Base-by-base conservation (phyloP, 176 grass and related monocot genomes). In the Musa schizocarpa region DNA sequence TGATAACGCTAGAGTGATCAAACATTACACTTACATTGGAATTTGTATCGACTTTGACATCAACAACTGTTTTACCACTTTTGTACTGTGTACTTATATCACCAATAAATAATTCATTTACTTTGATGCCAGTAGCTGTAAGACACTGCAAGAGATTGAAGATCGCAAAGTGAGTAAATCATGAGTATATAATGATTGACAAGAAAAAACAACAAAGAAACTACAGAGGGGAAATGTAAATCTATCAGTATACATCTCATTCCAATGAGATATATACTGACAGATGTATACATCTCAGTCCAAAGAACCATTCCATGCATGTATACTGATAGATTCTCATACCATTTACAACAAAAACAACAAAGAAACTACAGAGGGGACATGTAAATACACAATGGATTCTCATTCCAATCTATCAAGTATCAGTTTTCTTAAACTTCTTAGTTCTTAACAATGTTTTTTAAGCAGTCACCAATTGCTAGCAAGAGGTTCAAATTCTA, bases 1-100 rank as follows among this genome's bases (percentile, higher is more conserved):
- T 43, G 34, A 43, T 43, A 43, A 43, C 0, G 34, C 4, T 43
- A 43, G 0, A 43, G 34, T 55, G 43, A 65, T 69, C 14, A 11
- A 50, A 8, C 9, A 43, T 24, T 49, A 11, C 49, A 21, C 74
- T 81, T 79, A 93, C 92, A 78, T 77, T 84, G 51, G 92, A 96
- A 82, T 89, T 86, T 23, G 76, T 83, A 78, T 96, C 92, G 72
- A 96, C 74, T 87, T 82, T 86, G 68, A 92, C 75, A 87, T 96
- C 87, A 85, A 96, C 78, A 55, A 78, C 83, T 3, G 87, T 87
- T 82, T 79, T 92, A 53, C 85, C 85, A 8, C 77, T 86, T 89
- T 78, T 89, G 83, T 89, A 86, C 13, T 92, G 80, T 74, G 81
- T 83, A 71, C 73, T 84, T 76, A 96, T 87, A 80, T 84, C 89